phyloP scores from a whole-genome alignment of 2,329 filamentous ascomycete genomes.

The Amesomyces nigricolor region DNA sequence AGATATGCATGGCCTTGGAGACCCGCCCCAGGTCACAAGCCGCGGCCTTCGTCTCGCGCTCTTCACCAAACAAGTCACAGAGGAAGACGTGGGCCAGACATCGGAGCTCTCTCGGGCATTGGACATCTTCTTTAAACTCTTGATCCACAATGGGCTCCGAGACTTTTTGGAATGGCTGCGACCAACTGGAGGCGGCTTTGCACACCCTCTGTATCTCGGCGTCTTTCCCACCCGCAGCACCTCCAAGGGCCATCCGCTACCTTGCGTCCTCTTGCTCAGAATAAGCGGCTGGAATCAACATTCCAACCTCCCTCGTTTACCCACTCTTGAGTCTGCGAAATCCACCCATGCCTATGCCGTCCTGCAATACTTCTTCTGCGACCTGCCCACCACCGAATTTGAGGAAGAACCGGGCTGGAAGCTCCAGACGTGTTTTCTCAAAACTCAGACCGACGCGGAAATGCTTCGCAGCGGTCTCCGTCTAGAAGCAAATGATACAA shows the following conservation, averaged over 20 bases:
- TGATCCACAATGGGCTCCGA: too few relatives aligned
- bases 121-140: not conserved
- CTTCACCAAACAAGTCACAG: not conserved
- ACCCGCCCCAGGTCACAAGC: not conserved
- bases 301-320: too few relatives aligned
- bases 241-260: not conserved
- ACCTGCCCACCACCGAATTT: not conserved
- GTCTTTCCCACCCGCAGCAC: not conserved
- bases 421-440: not conserved
- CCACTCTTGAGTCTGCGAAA: too few relatives aligned
- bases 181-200: not conserved
- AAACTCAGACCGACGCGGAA: not conserved
- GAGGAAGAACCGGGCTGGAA: not conserved
- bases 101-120: not conserved
- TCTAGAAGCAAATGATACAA: not conserved
- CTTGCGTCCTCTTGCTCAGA: not conserved
- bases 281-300: too few relatives aligned
- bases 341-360: too few relatives aligned
- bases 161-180: not conserved
- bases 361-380: too few relatives aligned
- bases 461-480: not conserved
- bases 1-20: not conserved
- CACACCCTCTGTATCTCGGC: not conserved
- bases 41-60: not conserved
- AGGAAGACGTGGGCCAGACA: not conserved